Conservation (phyloP, 1,284 basidiomycete species). For the Fomitopsis betulina region DNA sequence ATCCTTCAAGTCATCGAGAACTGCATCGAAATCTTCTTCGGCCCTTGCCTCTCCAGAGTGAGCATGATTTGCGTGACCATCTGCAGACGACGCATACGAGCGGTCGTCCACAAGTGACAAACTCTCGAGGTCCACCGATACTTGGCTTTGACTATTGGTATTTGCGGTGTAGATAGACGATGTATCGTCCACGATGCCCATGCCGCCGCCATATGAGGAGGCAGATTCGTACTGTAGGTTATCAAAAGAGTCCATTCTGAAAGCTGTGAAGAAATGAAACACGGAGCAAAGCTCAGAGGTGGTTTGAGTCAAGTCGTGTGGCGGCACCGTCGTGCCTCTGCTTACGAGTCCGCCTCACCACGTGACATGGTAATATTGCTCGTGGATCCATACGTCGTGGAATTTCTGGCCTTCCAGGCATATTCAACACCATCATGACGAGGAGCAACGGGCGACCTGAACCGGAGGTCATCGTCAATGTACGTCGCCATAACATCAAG, state of each 20-base stretch:
- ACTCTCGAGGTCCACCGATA: constrained; percentile 56
- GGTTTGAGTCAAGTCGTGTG: constrained; percentile 11
- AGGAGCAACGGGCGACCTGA: constrained; percentile 50
- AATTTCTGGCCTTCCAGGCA: neutral
- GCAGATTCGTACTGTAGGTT: constrained; percentile 82
- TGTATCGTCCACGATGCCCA: constrained; percentile 76
- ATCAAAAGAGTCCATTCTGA: constrained; percentile 76
- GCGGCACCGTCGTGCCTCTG: constrained; percentile 2
- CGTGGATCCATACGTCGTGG: neutral
- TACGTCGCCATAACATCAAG: constrained; percentile 28
- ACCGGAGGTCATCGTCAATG: constrained; percentile 65
- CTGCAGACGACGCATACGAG: constrained; percentile 31
- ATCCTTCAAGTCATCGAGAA: constrained; percentile 84
- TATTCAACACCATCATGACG: neutral
- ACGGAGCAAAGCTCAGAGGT: constrained; percentile 1
- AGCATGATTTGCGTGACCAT: constrained; percentile 34
- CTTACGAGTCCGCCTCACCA: constrained; percentile 15
- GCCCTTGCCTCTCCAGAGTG: constrained; percentile 35
- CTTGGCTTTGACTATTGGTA: constrained; percentile 38
- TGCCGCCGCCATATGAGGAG: constrained; percentile 66
- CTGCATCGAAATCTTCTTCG: constrained; percentile 84
- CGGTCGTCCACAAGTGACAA: constrained; percentile 61
- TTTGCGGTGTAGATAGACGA: constrained; percentile 80
- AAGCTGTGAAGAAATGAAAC: neutral
- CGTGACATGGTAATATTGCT: constrained; percentile 4